Evolutionary conservation across 2,329 filamentous ascomycete genomes (phyloP), one percentile per base, ranked within the genome.

Genomic region (Stromatinia cepivora): DNA sequence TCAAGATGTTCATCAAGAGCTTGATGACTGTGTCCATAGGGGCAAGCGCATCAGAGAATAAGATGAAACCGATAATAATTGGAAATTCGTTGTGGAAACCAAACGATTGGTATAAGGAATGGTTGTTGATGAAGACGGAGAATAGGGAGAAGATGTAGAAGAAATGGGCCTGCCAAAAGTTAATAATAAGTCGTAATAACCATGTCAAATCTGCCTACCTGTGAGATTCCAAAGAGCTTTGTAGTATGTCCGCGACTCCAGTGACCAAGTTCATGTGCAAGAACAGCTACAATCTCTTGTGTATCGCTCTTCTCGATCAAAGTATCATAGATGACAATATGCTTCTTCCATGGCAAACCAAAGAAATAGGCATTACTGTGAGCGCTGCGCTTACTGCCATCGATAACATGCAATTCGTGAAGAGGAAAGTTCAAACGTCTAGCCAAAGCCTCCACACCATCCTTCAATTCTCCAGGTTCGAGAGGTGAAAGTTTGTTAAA

Each of bases 311-410:
- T 97, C 81, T 97, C 94, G 72, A 99, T 93, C 72, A 99, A 83
- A 7, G 96, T 99, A 79, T 99, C 95, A 80, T 97, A 99, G 78
- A 99, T 96, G 77, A 99, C 95, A 83, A 99, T 99, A 84, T 98
- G 96, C 87, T 98, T 98, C 87, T 97, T 97, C 94, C 94, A 99
- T 54, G 95, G 95, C 69, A 99, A 87, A 71, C 95, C 95, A 76
- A 96, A 97, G 83, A 99, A 99, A 82, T 96, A 97, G 28, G 92
- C 92, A 78, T 97, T 97, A 82, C 90, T 93, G 82, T 97, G 92
- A 34, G 92, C 91, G 78, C 90, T 93, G 75, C 92, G 87, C 84
- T 94, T 94, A 83, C 91, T 94, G 63, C 92, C 93, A 79, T 97
- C 92, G 77, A 99, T 99, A 77, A 98, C 94, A 78, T 97, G 93